Conservation (phyloP, 2,329 filamentous ascomycete species). For the Fusarium tjaetaba region DNA sequence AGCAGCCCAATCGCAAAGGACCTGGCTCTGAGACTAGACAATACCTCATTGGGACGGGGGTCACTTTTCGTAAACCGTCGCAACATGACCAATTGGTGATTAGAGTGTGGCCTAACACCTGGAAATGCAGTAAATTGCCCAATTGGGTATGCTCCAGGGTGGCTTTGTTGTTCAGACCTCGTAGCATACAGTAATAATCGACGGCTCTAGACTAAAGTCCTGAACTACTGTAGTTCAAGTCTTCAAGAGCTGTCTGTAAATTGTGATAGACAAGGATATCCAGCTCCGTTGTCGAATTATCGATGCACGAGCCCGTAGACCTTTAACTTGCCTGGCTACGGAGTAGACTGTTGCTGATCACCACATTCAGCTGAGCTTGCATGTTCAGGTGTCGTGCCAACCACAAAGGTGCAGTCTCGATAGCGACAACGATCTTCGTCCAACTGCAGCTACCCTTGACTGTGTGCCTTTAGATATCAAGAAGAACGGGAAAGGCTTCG, state of each 20-base stretch:
- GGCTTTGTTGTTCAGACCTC: neutral
- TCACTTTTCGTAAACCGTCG: neutral
- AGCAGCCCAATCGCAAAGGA: neutral
- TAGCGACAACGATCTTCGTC: neutral
- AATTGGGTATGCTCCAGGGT: neutral
- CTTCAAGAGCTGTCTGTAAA: neutral
- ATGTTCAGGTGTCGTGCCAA: neutral
- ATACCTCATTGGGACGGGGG: neutral
- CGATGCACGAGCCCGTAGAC: conserved; percentile 5
- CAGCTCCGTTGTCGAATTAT: conserved; percentile 1
- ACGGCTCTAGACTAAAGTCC: neutral
- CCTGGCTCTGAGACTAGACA: conserved; percentile 18
- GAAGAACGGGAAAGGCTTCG: conserved; percentile 7
- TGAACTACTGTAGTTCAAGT: neutral
- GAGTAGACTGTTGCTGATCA: conserved; percentile 4
- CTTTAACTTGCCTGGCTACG: conserved; percentile 4
- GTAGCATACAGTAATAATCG: neutral
- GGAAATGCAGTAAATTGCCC: neutral
- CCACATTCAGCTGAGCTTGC: conserved; percentile 30
- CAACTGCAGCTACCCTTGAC: neutral
- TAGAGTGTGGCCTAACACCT: neutral
- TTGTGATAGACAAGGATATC: neutral
- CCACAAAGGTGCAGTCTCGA: neutral
- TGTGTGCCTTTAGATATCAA: neutral
- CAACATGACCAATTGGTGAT: neutral